Percentiles rank a stretch among this genome's conserved stretches.
Conservation (phyloP, 331 rosid genomes). For the Telfairia occidentalis region DNA sequence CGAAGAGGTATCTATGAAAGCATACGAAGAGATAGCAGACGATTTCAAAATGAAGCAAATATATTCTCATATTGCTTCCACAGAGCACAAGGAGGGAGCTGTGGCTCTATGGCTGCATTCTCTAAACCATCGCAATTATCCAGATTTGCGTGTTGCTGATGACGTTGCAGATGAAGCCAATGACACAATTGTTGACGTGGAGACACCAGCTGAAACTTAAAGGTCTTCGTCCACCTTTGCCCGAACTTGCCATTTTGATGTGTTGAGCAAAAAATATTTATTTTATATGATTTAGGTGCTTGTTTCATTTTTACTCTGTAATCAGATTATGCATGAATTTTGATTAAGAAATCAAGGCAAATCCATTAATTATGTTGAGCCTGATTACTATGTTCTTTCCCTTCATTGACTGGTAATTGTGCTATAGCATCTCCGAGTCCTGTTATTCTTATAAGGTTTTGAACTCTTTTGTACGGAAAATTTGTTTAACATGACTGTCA, state of each 20-base stretch:
- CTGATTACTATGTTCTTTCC: background rate
- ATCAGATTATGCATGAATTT: background rate
- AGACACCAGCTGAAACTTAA: background rate
- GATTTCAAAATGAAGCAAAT: constrained; percentile 75
- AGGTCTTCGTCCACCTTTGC: background rate
- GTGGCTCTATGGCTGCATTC: constrained; percentile 90
- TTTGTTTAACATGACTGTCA: background rate
- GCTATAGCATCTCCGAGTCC: background rate
- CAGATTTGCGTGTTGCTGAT: constrained; percentile 38
- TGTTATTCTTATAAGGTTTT: background rate
- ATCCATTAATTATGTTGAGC: background rate
- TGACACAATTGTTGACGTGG: background rate
- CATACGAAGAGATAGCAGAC: constrained; percentile 55
- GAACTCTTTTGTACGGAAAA: background rate
- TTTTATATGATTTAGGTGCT: background rate
- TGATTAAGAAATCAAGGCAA: background rate
- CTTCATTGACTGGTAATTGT: no score
- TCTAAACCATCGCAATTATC: constrained; percentile 77
- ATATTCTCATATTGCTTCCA: constrained; percentile 65
- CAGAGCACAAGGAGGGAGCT: constrained; percentile 71
- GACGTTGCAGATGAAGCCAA: constrained; percentile 15
- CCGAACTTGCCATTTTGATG: background rate
- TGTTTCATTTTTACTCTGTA: background rate
- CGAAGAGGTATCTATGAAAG: constrained; percentile 77
- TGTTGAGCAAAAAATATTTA: background rate